Conservation (phyloP, 1,139 yeast genomes). For the Meyerozyma sp. region DNA sequence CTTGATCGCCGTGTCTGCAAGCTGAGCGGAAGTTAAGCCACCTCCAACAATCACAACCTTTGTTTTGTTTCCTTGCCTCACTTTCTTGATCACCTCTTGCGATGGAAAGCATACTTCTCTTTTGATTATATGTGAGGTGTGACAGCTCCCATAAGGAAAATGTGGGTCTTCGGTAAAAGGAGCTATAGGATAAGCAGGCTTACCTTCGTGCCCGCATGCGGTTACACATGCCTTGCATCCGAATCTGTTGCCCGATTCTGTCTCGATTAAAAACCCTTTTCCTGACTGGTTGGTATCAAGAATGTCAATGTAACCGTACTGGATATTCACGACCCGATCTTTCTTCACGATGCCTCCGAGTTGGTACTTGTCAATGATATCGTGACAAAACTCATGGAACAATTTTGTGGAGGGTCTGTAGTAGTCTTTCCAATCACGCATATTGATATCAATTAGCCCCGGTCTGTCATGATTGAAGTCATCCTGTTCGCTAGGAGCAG, state of each 20-base stretch:
- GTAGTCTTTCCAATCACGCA: conserved; percentile 44
- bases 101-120: conserved; percentile 20
- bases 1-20: conserved; percentile 35
- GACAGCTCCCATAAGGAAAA: conserved; percentile 32
- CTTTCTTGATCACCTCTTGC: conserved; percentile 12
- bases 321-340: conserved; percentile 29
- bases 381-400: conserved; percentile 36
- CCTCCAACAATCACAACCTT: conserved; percentile 42
- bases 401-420: conserved; percentile 40
- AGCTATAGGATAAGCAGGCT: conserved; percentile 27
- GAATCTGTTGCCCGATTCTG: conserved; percentile 21
- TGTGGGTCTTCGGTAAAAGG: conserved; percentile 18
- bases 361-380: conserved; percentile 28
- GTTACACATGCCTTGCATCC: conserved; percentile 35
- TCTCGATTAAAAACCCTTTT: conserved; percentile 24
- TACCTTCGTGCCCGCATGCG: conserved; percentile 40
- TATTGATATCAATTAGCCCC: conserved; percentile 36
- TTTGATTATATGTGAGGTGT: conserved; percentile 37
- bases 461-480: conserved; percentile 19
- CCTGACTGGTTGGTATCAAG: conserved; percentile 20
- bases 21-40: conserved; percentile 45
- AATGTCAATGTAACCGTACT: conserved; percentile 22
- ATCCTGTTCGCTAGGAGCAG: conserved; percentile 7
- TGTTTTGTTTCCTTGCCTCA: conserved; percentile 11
- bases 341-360: conserved; percentile 25